These are phyloP conservation scores for Pelargonium fulgidum DNA, from an alignment of 441 rosid species.

Conservation along the genomic window DNA sequence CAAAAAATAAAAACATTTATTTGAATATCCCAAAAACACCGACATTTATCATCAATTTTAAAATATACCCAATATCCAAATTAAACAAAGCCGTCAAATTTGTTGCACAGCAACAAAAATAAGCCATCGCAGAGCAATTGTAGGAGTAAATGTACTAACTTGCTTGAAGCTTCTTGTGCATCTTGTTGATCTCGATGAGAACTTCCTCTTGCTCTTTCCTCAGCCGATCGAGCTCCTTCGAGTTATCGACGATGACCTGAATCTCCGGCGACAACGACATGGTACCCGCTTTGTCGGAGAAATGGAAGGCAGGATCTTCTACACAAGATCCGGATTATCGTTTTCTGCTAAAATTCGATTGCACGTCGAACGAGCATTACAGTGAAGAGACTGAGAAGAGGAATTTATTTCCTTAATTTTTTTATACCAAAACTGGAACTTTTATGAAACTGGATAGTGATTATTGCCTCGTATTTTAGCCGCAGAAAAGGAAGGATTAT, in stretches of 20 bases:
- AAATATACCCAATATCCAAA: conserved; percentile 4
- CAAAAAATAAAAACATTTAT: neutral
- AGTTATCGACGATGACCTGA: conserved; percentile 55
- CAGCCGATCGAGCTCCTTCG: conserved; percentile 79
- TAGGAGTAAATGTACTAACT: conserved; percentile 27
- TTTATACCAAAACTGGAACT: too few species aligned
- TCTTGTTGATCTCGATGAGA: conserved; percentile 71
- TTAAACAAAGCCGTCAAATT: neutral
- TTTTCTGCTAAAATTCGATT: neutral
- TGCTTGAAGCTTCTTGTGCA: conserved; percentile 84
- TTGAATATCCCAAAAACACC: neutral
- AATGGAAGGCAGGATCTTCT: neutral
- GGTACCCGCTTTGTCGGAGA: conserved; percentile 12
- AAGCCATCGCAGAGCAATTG: neutral
- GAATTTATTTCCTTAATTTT: neutral
- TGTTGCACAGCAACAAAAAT: neutral
- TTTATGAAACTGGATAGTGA: too few species aligned
- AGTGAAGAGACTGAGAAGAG: neutral
- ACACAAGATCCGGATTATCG: neutral
- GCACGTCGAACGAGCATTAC: neutral
- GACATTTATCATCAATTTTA: conserved; percentile 9
- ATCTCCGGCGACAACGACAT: conserved; percentile 63
- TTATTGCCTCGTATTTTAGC: too few species aligned
- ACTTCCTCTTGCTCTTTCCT: conserved; percentile 74
- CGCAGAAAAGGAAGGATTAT: too few species aligned